Evolutionary conservation across 202 grass and related monocot species (phyloP).

Genomic region (Dendrocalamus latiflorus): DNA sequence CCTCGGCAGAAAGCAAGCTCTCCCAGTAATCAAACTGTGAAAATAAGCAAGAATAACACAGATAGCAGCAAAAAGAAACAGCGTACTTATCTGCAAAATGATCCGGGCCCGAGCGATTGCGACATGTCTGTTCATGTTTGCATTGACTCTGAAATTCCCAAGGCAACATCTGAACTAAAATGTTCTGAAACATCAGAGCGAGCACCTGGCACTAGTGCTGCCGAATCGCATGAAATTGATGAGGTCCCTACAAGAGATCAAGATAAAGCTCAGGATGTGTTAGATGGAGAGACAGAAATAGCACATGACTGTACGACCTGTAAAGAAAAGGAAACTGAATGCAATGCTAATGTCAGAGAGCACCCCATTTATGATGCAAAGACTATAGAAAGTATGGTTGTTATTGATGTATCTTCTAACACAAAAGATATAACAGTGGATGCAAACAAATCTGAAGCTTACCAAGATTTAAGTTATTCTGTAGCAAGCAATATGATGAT

Average conservation of each 20-base stretch:
- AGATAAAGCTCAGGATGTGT: neutral
- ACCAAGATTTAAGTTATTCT: neutral
- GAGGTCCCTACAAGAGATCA: neutral
- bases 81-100: neutral
- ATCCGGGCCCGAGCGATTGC: neutral
- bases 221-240: neutral
- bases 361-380: neutral
- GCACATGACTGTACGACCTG: neutral
- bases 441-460: neutral
- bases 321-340: neutral
- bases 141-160: neutral
- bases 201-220: neutral
- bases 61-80: slow-evolving; percentile 14
- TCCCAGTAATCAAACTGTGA: neutral
- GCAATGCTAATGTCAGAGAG: neutral
- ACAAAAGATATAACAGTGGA: neutral
- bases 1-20: neutral
- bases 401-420: neutral
- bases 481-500: neutral
- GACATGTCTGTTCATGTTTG: neutral
- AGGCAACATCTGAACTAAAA: neutral
- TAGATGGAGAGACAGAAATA: neutral
- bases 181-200: neutral
- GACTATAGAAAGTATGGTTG: neutral
- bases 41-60: neutral